Conservation (phyloP, 225 moss, liverwort and hornwort genomes). For the Polytrichum commune region DNA sequence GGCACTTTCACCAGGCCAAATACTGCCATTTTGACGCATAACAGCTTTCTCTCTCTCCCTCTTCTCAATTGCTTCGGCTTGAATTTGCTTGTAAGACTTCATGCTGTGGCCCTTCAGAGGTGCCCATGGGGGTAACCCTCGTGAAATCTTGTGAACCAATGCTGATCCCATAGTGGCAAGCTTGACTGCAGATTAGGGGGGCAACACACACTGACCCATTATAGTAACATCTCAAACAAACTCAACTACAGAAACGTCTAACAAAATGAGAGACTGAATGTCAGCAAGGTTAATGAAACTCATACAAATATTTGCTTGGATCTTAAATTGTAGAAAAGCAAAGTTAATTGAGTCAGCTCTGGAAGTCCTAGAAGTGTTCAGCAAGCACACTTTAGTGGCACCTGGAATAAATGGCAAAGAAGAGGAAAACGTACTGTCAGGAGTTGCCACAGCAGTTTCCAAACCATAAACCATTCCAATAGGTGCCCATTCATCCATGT, state of each 20-base stretch:
- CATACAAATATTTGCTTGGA: too few relatives aligned
- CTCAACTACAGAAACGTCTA: too few relatives aligned
- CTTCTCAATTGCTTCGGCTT: slow-evolving; percentile 87
- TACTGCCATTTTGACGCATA: slow-evolving; percentile 63
- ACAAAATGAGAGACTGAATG: too few relatives aligned
- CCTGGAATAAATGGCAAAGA: background rate
- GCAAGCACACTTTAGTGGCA: too few relatives aligned
- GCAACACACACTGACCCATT: background rate
- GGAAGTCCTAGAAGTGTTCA: too few relatives aligned
- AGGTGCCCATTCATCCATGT: slow-evolving; percentile 99
- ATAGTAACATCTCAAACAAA: too few relatives aligned
- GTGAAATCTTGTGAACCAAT: slow-evolving; percentile 79
- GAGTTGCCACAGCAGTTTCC: slow-evolving; percentile 64
- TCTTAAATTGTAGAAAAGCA: too few relatives aligned
- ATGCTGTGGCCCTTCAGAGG: slow-evolving; percentile 84
- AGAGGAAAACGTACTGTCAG: slow-evolving; percentile 50
- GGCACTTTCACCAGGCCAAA: slow-evolving; percentile 88
- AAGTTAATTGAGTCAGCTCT: too few relatives aligned
- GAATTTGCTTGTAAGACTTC: slow-evolving; percentile 90
- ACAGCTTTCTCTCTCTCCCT: slow-evolving; percentile 94
- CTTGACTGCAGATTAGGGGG: slow-evolving; percentile 52
- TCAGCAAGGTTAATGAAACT: too few relatives aligned
- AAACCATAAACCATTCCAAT: slow-evolving; percentile 97
- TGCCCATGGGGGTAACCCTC: slow-evolving; percentile 76
- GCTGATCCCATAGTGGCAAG: slow-evolving; percentile 72